Evolutionary conservation across 2,329 filamentous ascomycete species (phyloP).

Genomic region (Colletotrichum sp.): DNA sequence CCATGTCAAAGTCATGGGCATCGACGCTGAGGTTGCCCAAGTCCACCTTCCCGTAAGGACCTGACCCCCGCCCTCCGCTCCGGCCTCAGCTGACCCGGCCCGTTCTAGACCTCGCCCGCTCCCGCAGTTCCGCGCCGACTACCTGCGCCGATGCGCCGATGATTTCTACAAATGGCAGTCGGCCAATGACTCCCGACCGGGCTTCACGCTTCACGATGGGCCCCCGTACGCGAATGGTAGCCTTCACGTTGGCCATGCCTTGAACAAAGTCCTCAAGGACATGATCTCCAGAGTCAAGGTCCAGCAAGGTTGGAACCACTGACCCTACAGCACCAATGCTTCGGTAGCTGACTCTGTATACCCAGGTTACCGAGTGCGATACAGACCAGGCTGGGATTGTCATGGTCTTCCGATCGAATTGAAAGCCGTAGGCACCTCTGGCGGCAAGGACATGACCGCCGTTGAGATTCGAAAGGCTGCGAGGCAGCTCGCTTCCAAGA

Average conservation of each 20-base stretch:
- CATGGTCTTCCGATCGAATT: constrained; percentile 97
- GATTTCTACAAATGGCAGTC: constrained; percentile 90
- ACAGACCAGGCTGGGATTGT: constrained; percentile 95
- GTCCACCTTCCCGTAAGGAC: constrained; percentile 71
- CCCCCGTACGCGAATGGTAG: constrained; percentile 95
- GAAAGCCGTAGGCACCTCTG: constrained; percentile 76
- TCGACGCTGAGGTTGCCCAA: constrained; percentile 78
- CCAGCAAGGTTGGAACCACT: constrained; percentile 59
- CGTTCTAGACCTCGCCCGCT: constrained; percentile 54
- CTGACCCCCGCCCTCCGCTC: constrained; percentile 22
- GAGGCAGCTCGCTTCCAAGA: constrained; percentile 68
- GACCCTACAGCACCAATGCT: neutral
- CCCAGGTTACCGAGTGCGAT: constrained; percentile 71
- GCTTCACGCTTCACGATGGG: constrained; percentile 90
- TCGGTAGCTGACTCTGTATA: neutral
- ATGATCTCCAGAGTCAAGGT: constrained; percentile 85
- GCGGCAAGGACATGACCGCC: constrained; percentile 49
- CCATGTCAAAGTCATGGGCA: constrained; percentile 69
- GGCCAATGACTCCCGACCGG: constrained; percentile 55
- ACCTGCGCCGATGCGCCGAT: constrained; percentile 82
- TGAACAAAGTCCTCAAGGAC: constrained; percentile 98
- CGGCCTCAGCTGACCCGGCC: constrained; percentile 9
- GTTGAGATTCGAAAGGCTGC: constrained; percentile 70
- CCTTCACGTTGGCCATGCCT: constrained; percentile 89
- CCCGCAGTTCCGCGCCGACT: constrained; percentile 53